Conservation (phyloP, 1,139 yeast genomes). For the Zygoascus hellenicus region DNA sequence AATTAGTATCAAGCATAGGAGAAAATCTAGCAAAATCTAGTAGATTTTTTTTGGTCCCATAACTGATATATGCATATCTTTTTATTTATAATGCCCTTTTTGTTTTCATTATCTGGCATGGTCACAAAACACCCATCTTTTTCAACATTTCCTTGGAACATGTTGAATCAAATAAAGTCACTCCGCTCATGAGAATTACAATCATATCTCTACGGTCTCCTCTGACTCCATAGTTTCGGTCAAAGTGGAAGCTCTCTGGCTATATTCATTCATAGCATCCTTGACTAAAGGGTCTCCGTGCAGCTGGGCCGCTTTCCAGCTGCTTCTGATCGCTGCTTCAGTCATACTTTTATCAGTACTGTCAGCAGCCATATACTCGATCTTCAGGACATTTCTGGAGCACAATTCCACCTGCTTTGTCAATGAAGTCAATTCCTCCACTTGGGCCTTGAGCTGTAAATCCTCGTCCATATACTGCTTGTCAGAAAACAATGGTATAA, state of each 20-base stretch:
- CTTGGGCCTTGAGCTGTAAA: too few relatives aligned
- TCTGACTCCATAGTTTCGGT: neutral
- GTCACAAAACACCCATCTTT: too few relatives aligned
- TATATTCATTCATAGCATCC: conserved; percentile 14
- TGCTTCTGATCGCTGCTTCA: conserved; percentile 10
- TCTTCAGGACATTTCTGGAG: conserved; percentile 6
- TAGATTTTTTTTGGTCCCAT: too few relatives aligned
- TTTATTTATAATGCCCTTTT: too few relatives aligned
- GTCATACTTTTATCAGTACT: conserved; percentile 10
- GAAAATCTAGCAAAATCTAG: too few relatives aligned
- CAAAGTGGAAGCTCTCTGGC: neutral
- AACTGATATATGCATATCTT: neutral
- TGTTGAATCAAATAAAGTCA: neutral
- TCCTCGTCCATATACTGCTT: too few relatives aligned
- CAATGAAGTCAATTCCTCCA: too few relatives aligned
- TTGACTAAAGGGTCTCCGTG: conserved; percentile 21
- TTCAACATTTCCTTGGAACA: too few relatives aligned
- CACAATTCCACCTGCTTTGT: neutral
- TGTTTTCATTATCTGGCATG: too few relatives aligned
- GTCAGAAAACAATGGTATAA: conserved; percentile 14
- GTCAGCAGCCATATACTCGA: conserved; percentile 16
- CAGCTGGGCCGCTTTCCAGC: conserved; percentile 16
- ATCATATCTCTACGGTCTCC: neutral
- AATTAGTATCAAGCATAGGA: neutral
- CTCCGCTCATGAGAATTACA: neutral